Evolutionary conservation across 2,329 filamentous ascomycete species (phyloP), one percentile per base, ranked within the genome.

Genomic region (Exophiala oligosperma): DNA sequence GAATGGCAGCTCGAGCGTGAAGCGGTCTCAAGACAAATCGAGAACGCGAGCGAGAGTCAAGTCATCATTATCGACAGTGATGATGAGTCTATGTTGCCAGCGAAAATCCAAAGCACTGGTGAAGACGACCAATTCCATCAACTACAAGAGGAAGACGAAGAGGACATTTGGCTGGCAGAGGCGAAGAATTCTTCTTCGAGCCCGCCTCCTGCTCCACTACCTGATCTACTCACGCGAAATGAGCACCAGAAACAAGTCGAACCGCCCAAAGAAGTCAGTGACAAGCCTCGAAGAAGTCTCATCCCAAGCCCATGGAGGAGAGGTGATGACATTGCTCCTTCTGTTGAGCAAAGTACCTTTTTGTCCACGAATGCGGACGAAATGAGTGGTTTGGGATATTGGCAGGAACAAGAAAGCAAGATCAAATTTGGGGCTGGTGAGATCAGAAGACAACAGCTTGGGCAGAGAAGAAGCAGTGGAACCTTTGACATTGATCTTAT

Each of bases 1-100:
- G 70, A 76, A 61, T 79, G 75, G 75, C 77, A 78, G 57, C 68
- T 69, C 17, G 76, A 79, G 64, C 73, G 77, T 57, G 74, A 78
- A 55, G 71, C 70, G 9, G 70, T 79, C 26, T 77, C 76, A 57
- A 71, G 69, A 23, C 69, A 78, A 51, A 79, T 78, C 48, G 66
- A 75, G 26, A 69, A 72, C 65, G 74, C 77, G 12, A 77, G 74
- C 52, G 66, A 71, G 11, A 74, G 70, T 48, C 71, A 76, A 54
- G 71, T 79, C 38, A 76, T 80, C 59, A 71, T 78, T 29, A 73
- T 80, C 60, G 68, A 74, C 62, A 67, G 70, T 17, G 66, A 66
- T 44, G 66, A 44, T 4, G 60, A 64, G 23, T 54, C 47, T 14
- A 32, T n/a, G 9, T 14, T 41, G 14, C 51, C 62, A 32, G 51